Base-by-base conservation (phyloP, 1,284 basidiomycete genomes). In the Ganoderma lucidum region DNA sequence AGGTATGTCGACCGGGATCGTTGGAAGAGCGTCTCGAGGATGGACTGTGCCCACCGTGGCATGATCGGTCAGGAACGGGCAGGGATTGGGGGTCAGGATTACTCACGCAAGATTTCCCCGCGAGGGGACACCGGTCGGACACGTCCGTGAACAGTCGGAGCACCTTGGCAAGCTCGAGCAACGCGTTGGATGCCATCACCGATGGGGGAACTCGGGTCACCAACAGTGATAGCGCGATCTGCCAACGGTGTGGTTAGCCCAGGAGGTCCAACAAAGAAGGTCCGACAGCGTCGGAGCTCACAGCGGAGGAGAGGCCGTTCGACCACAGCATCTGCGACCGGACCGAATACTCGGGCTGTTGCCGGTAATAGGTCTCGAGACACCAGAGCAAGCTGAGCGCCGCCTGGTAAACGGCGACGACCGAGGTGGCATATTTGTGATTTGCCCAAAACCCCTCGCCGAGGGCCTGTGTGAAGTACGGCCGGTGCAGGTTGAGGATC, bases 391-490 rank as follows among this genome's bases (percentile, higher is more conserved):
- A 85, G 3, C 85, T 88, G 41, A 85, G 83, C 4, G 89, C 30
- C 86, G 85, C 1, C 86, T 83, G 73, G 88, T 73, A 93, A 0
- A 88, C 83, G 1, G 91, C 90, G 0, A 91, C 80, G 70, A 92
- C 91, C 0, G 90, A 92, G 0, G 86, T 86, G 0, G 89, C 86
- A 61, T 78, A 75, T 88, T 89, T 62, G 81, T 81, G 75, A 85
- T 89, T 78, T 84, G 87, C 61, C 87, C 82, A 28, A 89, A 91
- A 80, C 87, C 89, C 62, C 78, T 80, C n/a, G 28, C 88, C 87
- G 71, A 93, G 86, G 1, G 91, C 90, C 74, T 90, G 88, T 1
- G 89, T 88, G 74, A 92, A 93, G 81, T 90, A 92, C 64, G 84
- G 85, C 35, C 90, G 84, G 75, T 93, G 92, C 32, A 93, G 84